Percentiles rank a stretch among this genome's conserved stretches.
Conservation (phyloP, 768 basidiomycete species). For the Podaxis rugospora region DNA sequence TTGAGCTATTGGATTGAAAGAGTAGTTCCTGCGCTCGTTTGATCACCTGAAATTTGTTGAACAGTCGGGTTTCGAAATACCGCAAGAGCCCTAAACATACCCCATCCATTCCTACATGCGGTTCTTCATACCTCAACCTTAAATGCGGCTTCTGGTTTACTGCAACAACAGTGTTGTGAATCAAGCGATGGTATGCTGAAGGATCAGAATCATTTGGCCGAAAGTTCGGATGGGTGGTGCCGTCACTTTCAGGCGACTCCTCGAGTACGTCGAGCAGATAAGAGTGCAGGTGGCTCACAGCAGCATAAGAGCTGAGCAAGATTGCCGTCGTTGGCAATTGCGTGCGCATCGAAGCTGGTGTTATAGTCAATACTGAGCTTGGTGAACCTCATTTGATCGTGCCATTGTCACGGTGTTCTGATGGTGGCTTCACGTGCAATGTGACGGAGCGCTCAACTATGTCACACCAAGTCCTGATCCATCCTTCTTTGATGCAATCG, state of each 20-base stretch:
- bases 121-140: constrained; percentile 1
- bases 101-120: constrained; percentile 6
- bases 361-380: neutral
- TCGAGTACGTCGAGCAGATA: constrained; percentile 37
- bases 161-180: constrained; percentile 1
- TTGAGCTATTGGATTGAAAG: constrained; percentile 35
- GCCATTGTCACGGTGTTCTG: neutral
- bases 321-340: constrained; percentile 25
- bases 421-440: neutral
- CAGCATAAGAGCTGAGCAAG: constrained; percentile 39
- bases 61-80: neutral
- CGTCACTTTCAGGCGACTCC: neutral
- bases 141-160: neutral
- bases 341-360: neutral
- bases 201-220: constrained; percentile 21
- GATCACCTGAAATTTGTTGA: constrained; percentile 41
- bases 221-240: constrained; percentile 5
- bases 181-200: constrained; percentile 26
- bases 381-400: no score
- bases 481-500: no score
- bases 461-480: neutral
- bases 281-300: constrained; percentile 31
- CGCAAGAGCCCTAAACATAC: constrained; percentile 26
- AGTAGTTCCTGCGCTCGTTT: constrained; percentile 56
- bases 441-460: neutral